These are phyloP conservation scores for Leptographium flavum DNA, from an alignment of 2,329 filamentous ascomycete genomes.

Conservation along the genomic window DNA sequence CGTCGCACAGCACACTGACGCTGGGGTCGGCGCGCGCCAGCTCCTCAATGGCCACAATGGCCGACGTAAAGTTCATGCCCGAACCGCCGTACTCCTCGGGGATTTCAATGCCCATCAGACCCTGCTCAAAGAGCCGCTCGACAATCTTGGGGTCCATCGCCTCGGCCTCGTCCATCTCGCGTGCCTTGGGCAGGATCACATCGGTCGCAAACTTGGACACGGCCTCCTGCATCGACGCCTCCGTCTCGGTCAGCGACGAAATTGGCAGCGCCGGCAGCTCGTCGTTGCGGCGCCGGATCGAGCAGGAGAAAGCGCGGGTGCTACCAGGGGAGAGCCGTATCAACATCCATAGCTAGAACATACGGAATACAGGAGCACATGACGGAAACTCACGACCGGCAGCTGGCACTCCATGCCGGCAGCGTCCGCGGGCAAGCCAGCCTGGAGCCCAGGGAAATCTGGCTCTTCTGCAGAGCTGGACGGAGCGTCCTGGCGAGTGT, in stretches of 20 bases:
- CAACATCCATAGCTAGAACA: too few species aligned
- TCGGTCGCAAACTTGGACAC: constrained; percentile 87
- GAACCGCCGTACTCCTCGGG: constrained; percentile 93
- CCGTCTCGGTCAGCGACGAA: constrained; percentile 80
- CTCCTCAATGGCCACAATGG: constrained; percentile 95
- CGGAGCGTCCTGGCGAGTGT: constrained; percentile 35
- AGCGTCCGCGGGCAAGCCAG: constrained; percentile 4
- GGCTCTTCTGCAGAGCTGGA: constrained; percentile 33
- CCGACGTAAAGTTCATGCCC: constrained; percentile 96
- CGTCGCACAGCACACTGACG: constrained; percentile 88
- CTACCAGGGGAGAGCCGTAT: constrained; percentile 10
- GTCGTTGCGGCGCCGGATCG: constrained; percentile 37
- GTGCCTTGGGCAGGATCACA: constrained; percentile 75
- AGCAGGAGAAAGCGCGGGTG: constrained; percentile 45
- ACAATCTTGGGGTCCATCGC: constrained; percentile 78
- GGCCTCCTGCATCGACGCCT: constrained; percentile 75
- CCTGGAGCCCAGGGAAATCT: constrained; percentile 11
- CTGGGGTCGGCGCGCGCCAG: constrained; percentile 86
- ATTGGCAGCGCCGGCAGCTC: constrained; percentile 83
- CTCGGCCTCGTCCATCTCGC: constrained; percentile 97
- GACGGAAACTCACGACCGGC: constrained; percentile 4
- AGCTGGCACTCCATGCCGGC: constrained; percentile 8
- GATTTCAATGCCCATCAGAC: constrained; percentile 93
- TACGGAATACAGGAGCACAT: too few species aligned
- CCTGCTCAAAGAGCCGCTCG: constrained; percentile 92